These are phyloP conservation scores for Silene latifolia DNA, from an alignment of 148 eudicot species.

Conservation along the genomic window DNA sequence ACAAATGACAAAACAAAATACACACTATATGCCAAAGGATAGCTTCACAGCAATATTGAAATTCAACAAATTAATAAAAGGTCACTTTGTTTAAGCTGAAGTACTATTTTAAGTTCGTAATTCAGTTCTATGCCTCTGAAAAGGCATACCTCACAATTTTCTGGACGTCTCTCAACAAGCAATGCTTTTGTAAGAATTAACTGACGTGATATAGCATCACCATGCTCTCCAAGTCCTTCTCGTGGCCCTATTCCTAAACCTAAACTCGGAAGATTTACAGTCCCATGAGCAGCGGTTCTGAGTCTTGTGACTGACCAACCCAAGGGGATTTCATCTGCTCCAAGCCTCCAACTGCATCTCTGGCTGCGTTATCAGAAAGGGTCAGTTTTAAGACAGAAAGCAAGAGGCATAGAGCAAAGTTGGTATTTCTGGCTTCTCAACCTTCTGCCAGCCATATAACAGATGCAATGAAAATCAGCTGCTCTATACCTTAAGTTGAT, in stretches of 20 bases:
- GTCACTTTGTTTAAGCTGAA: not conserved
- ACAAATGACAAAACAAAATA: not conserved
- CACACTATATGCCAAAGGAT: not conserved
- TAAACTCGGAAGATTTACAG: slow-evolving; percentile 63
- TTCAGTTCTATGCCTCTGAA: not conserved
- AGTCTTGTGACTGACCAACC: slow-evolving; percentile 89
- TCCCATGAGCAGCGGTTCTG: slow-evolving; percentile 91
- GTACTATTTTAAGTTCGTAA: not conserved
- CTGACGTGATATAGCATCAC: slow-evolving; percentile 94
- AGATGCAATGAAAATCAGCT: no score
- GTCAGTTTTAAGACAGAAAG: not conserved
- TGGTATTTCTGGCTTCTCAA: no score
- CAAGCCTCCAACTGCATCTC: slow-evolving; percentile 94
- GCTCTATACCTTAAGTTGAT: no score
- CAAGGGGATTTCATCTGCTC: slow-evolving; percentile 93
- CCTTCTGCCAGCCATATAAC: no score
- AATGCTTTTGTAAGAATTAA: slow-evolving; percentile 85
- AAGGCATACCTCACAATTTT: slow-evolving; percentile 82
- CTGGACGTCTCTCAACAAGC: slow-evolving; percentile 92
- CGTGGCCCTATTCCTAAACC: slow-evolving; percentile 80
- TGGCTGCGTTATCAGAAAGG: slow-evolving; percentile 50
- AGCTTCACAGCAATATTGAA: not conserved
- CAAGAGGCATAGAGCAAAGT: slow-evolving; percentile 6
- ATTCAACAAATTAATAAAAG: not conserved
- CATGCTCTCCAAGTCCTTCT: slow-evolving; percentile 95